These are phyloP conservation scores for Marasmius tenuissimus DNA, from an alignment of 1,284 basidiomycete species.

Conservation along the genomic window DNA sequence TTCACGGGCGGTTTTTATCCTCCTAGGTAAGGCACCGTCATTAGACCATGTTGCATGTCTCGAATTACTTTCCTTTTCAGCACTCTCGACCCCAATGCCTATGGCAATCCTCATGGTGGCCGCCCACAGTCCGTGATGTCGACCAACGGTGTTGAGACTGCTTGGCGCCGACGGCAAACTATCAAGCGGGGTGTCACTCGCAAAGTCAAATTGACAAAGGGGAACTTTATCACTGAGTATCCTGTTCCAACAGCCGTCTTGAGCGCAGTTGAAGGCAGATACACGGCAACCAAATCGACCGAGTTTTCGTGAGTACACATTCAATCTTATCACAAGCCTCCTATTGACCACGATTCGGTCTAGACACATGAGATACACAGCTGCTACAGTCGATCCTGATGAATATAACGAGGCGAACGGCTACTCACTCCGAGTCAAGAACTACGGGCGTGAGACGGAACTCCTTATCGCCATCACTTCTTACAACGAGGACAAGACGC, in stretches of 20 bases:
- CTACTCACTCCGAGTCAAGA: slow-evolving; percentile 79
- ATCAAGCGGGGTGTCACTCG: slow-evolving; percentile 91
- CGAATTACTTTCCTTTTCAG: slow-evolving; percentile 29
- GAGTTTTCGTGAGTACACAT: slow-evolving; percentile 75
- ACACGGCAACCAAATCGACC: slow-evolving; percentile 66
- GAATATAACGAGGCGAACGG: slow-evolving; percentile 86
- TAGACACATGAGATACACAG: slow-evolving; percentile 83
- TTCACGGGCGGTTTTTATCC: slow-evolving; percentile 69
- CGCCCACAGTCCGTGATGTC: slow-evolving; percentile 69
- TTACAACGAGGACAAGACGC: slow-evolving; percentile 91
- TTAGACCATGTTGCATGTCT: too few relatives aligned
- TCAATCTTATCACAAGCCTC: not conserved
- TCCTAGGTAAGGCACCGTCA: slow-evolving; percentile 51
- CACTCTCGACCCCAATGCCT: slow-evolving; percentile 58
- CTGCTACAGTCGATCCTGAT: slow-evolving; percentile 93
- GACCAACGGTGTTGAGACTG: slow-evolving; percentile 65
- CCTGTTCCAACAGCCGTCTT: slow-evolving; percentile 86
- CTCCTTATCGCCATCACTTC: slow-evolving; percentile 90
- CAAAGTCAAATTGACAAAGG: slow-evolving; percentile 89
- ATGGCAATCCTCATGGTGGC: slow-evolving; percentile 62
- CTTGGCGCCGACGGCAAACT: slow-evolving; percentile 88
- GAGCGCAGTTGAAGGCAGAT: slow-evolving; percentile 85
- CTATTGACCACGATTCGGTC: slow-evolving; percentile 25
- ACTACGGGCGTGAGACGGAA: slow-evolving; percentile 91
- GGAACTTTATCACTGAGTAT: slow-evolving; percentile 91